Evolutionary conservation across 257 asterid species (phyloP).

Genomic region (Solanum lignicaule): DNA sequence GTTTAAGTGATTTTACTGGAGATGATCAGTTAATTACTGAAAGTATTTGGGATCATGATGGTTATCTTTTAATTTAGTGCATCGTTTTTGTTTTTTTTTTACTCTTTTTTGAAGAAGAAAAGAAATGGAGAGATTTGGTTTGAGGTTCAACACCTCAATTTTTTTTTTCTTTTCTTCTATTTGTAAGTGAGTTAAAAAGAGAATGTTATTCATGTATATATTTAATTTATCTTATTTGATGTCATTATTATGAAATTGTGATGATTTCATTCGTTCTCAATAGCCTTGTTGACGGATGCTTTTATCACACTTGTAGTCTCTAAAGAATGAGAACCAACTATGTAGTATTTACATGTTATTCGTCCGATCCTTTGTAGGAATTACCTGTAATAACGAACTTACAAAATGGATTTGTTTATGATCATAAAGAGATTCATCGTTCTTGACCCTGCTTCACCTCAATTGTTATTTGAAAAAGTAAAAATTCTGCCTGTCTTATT

Average conservation of each 20-base stretch:
- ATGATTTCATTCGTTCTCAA: background rate
- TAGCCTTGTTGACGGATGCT: too few species aligned
- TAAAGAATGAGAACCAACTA: too few species aligned
- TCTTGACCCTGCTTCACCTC: too few species aligned
- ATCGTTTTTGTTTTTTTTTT: background rate
- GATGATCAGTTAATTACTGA: background rate
- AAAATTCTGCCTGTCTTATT: background rate
- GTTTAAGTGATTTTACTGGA: background rate
- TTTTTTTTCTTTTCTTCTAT: background rate
- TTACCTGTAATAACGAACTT: too few species aligned
- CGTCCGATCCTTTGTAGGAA: too few species aligned
- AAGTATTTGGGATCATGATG: background rate
- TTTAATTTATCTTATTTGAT: background rate
- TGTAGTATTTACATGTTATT: too few species aligned
- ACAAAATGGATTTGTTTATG: accelerated
- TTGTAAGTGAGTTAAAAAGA: background rate
- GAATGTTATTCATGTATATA: background rate
- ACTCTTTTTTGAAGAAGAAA: background rate
- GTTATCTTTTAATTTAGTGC: background rate
- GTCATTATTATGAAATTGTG: background rate
- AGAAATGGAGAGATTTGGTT: background rate
- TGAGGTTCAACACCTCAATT: background rate
- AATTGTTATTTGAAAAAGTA: background rate
- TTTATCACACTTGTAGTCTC: too few species aligned
- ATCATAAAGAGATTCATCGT: too few species aligned